A percentile compares a stretch with the other conserved stretches of the same genome.
phyloP scores from a whole-genome alignment of 2,329 filamentous ascomycete genomes.

The Scedosporium apiospermum region DNA sequence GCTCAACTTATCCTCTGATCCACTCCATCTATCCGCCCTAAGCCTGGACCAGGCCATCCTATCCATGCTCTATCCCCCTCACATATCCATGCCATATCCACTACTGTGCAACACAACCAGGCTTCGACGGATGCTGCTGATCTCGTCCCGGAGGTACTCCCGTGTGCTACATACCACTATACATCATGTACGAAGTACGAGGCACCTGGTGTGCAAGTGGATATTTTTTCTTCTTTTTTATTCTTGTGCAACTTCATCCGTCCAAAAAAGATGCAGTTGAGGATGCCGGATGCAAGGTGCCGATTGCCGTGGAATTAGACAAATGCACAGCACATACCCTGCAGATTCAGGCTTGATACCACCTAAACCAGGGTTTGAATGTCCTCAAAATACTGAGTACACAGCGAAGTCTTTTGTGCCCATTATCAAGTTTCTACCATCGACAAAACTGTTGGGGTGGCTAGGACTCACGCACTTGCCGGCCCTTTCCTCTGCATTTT shows the following conservation, averaged over 20 bases:
- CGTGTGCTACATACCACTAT: not conserved
- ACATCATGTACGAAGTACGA: not conserved
- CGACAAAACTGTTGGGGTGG: not conserved
- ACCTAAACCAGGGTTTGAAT: not conserved
- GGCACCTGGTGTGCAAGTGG: not conserved
- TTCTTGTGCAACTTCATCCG: not conserved
- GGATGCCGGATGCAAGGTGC: slow-evolving; percentile 2
- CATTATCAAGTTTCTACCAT: not conserved
- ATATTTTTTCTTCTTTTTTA: not conserved
- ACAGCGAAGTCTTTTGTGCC: not conserved
- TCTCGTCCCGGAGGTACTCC: not conserved
- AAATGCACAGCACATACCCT: not conserved
- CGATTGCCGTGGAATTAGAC: slow-evolving; percentile 1
- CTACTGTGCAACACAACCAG: not conserved
- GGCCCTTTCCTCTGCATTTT: not conserved
- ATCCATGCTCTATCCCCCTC: not conserved
- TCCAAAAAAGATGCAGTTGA: not conserved
- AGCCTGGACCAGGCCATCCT: not conserved
- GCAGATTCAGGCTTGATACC: not conserved
- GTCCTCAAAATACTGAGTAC: too few relatives aligned
- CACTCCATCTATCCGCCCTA: not conserved
- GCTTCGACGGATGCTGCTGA: not conserved
- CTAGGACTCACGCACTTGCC: not conserved
- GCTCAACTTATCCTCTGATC: not conserved
- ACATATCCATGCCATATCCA: not conserved